Evolutionary conservation across 2,329 filamentous ascomycete species (phyloP), one percentile per base, ranked within the genome.

Genomic region (Neophaeococcomyces aloes): DNA sequence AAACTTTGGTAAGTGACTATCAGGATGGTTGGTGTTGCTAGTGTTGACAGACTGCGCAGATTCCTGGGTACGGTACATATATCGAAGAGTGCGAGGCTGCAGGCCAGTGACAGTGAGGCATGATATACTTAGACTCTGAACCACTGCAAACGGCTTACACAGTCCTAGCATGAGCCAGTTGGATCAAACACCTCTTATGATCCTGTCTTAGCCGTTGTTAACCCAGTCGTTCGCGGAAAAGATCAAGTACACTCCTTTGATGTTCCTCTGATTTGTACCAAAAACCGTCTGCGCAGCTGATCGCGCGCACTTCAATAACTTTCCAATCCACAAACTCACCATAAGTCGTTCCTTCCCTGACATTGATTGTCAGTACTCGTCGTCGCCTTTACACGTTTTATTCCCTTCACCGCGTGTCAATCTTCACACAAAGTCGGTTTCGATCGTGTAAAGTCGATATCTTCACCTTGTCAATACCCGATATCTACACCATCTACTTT

Each of bases 101-200:
- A 32, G 14, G 15, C 17, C 21, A 30, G 18, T 31, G 39, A 17
- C 29, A 27, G 29, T n/a, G 39, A 34, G 39, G 34, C 29, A 27
- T 13, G 19, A 21, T 25, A n/a, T n/a, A n/a, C n/a, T n/a, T n/a
- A n/a, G 34, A 14, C 23, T n/a, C 14, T 31, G 27, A 23, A 19
- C 32, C 27, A 41, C 27, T 7, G 29, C 38, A 33, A 33, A 33
- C 38, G 29, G 27, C 18, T 19, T 32, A n/a, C n/a, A 13, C 19
- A 14, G 14, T 15, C 18, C 32, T 35, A 21, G 39, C n/a, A 42
- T 42, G 39, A 35, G 39, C 39, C n/a, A 42, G 10, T 27, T 4
- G 34, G 19, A 14, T 42, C 29, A 42, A 42, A 42, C 29, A 34
- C 19, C 14, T 42, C 18, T 30, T 42, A 7, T 13, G 7, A 35